Base-by-base conservation (phyloP, 2,329 filamentous ascomycete species). In the Fusarium kyushuense region DNA sequence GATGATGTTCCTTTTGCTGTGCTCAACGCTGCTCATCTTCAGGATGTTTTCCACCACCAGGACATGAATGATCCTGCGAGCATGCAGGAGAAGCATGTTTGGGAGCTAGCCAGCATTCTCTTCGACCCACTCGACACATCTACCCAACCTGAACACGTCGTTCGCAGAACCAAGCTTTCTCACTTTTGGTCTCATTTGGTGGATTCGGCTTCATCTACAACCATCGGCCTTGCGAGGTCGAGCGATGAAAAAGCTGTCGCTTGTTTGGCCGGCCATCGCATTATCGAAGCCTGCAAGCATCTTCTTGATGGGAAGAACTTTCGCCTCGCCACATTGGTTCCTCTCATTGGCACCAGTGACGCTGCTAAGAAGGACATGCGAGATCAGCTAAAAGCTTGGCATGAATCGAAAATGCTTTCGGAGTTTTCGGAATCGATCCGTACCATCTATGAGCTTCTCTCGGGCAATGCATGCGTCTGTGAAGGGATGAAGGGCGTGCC, bases 361-460 rank as follows among this genome's bases (percentile, higher is more conserved):
- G 83, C 83, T 4, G 88, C 90, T 56, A 92, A 90, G 74, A 87
- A 87, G 63, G 90, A 95, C 65, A 92, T 98, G 81, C 84, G 84
- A 25, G 85, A 89, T 57, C 96, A 99, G 77, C 85, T 99, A 53
- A 88, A 90, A 62, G 89, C 91, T 51, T 99, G 96, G 96, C 89
- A 90, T 35, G 87, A 92, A 29, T 89, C 92, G 35, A 93, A 94
- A 74, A 88, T 95, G 46, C 86, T 97, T 19, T 92, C 93, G 2
- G 96, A 99, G 77, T 94, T 99, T 79, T 89, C 88, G 17, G 90
- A 96, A 69, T 85, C 93, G 2, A 88, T 97, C 43, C 90, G 96
- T 55, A 91, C 94, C 11, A 84, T 99, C 33, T 99, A 97, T 76
- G 93, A 97, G 77, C 85, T 99, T 29, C 83, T 97, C 13, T 89